Conservation (phyloP, 2,329 filamentous ascomycete species). For the Fonsecaea pedrosoi region DNA sequence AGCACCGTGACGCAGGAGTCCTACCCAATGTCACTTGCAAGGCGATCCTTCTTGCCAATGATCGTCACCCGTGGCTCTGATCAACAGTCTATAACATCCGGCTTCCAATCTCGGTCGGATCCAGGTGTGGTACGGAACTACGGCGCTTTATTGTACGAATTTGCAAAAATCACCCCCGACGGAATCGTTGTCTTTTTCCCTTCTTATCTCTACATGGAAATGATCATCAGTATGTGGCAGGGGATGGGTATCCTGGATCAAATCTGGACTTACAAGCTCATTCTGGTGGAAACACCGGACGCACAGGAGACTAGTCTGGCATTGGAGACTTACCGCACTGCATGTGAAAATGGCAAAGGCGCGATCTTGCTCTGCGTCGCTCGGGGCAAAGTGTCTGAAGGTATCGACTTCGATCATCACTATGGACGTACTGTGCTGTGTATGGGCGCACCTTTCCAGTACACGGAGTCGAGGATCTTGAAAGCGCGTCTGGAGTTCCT, state of each 20-base stretch:
- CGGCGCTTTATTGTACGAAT: constrained; percentile 89
- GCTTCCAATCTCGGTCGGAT: constrained; percentile 94
- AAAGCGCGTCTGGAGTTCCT: constrained; percentile 95
- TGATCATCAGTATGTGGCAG: constrained; percentile 99
- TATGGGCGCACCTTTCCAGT: constrained; percentile 97
- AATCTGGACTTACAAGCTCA: constrained; percentile 99
- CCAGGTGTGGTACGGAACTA: constrained; percentile 97
- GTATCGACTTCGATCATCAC: constrained; percentile 99
- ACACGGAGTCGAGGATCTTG: constrained; percentile 95
- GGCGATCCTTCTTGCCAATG: constrained; percentile 96
- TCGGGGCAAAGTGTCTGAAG: constrained; percentile 94
- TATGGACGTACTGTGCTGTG: constrained; percentile 95
- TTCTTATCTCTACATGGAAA: constrained; percentile 98
- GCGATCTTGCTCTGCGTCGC: constrained; percentile 94
- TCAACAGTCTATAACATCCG: constrained; percentile 88
- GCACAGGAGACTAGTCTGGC: constrained; percentile 96
- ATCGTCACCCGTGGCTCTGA: constrained; percentile 95
- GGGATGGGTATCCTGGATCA: constrained; percentile 97
- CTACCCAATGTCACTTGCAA: constrained; percentile 93
- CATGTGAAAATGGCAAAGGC: constrained; percentile 94
- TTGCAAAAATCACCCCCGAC: constrained; percentile 93
- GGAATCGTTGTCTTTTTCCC: constrained; percentile 99
- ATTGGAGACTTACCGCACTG: constrained; percentile 94
- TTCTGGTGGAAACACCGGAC: constrained; percentile 96
- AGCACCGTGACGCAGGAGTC: constrained; percentile 92